A percentile compares a stretch with the other conserved stretches of the same genome.
phyloP scores from a whole-genome alignment of 768 basidiomycete genomes.

The Podaxis sp. region DNA sequence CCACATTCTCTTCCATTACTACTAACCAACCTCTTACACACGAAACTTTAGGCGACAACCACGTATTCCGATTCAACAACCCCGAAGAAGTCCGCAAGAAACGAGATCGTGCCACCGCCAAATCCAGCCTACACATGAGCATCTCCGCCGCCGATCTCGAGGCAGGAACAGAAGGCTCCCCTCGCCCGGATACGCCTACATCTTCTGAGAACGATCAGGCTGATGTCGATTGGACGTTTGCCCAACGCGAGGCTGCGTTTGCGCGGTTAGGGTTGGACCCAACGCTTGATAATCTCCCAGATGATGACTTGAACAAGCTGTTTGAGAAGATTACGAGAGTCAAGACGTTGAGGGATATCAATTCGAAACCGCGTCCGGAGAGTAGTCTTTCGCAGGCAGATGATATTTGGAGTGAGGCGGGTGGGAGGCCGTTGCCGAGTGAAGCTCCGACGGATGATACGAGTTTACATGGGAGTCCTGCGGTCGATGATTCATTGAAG shows the following conservation, averaged over 20 bases:
- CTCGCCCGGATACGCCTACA: slow-evolving; percentile 78
- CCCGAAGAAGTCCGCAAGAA: slow-evolving; percentile 93
- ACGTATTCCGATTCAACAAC: slow-evolving; percentile 97
- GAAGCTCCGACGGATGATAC: slow-evolving; percentile 87
- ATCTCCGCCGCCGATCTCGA: slow-evolving; percentile 69
- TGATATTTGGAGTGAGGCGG: slow-evolving; percentile 84
- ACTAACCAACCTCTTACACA: slow-evolving; percentile 6
- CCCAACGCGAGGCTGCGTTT: slow-evolving; percentile 90
- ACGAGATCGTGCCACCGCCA: slow-evolving; percentile 76
- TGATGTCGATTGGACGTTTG: slow-evolving; percentile 97
- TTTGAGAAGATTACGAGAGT: slow-evolving; percentile 95
- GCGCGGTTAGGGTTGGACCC: slow-evolving; percentile 86
- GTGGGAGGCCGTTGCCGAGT: slow-evolving; percentile 73
- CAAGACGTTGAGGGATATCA: slow-evolving; percentile 82
- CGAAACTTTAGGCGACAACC: slow-evolving; percentile 72
- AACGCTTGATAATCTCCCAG: slow-evolving; percentile 86
- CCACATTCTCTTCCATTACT: slow-evolving; percentile 13
- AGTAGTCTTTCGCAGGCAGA: slow-evolving; percentile 86
- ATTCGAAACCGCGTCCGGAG: slow-evolving; percentile 80
- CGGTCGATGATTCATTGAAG: slow-evolving; percentile 62
- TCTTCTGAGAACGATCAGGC: slow-evolving; percentile 63
- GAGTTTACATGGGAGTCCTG: slow-evolving; percentile 75
- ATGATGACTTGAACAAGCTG: slow-evolving; percentile 91
- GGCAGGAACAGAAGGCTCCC: slow-evolving; percentile 39
- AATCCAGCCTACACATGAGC: slow-evolving; percentile 67